These are phyloP conservation scores for Epichloe hybrida DNA, from an alignment of 2,329 filamentous ascomycete genomes.

Conservation along the genomic window DNA sequence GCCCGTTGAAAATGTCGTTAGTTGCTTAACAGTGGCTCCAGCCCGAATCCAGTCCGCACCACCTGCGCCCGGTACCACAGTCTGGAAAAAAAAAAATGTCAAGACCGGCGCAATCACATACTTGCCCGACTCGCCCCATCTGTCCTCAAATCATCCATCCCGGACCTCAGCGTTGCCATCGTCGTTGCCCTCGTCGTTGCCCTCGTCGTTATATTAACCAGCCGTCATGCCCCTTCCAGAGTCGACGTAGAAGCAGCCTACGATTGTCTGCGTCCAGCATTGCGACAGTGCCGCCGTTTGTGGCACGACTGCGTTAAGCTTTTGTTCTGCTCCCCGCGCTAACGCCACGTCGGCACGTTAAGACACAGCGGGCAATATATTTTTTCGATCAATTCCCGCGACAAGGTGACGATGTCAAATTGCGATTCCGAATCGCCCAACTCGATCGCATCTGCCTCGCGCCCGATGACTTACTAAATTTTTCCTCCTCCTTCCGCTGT, in stretches of 20 bases:
- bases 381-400: neutral
- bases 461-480: constrained; percentile 5
- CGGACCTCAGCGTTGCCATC: neutral
- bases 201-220: neutral
- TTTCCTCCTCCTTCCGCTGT: neutral
- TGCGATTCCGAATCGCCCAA: constrained; percentile 10
- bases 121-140: constrained; percentile 4
- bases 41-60: neutral
- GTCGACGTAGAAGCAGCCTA: neutral
- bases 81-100: neutral
- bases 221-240: neutral
- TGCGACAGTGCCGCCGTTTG: neutral
- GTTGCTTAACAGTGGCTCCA: neutral
- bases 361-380: neutral
- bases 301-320: neutral
- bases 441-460: constrained; percentile 8
- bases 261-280: neutral
- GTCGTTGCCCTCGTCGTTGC: neutral
- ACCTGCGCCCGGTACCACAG: neutral
- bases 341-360: constrained; percentile 1
- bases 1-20: neutral
- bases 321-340: constrained; percentile 1
- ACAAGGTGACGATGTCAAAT: constrained; percentile 13
- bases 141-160: constrained; percentile 5
- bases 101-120: constrained; percentile 3